These are phyloP conservation scores for Botrytis galanthina DNA, from an alignment of 2,329 filamentous ascomycete species.

Conservation along the genomic window DNA sequence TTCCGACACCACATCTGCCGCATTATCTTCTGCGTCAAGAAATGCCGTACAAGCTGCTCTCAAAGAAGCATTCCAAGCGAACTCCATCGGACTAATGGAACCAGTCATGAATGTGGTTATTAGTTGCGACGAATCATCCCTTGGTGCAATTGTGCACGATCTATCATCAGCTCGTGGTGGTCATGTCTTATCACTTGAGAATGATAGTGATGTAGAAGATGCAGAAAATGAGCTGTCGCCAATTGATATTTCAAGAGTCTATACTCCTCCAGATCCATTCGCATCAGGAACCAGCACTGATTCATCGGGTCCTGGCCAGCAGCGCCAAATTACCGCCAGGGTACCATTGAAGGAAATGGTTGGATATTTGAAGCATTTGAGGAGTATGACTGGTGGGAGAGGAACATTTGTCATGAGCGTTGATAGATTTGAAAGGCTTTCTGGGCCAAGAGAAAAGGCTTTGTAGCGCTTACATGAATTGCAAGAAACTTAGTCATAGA, in stretches of 20 bases:
- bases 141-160: constrained; percentile 81
- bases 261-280: constrained; percentile 87
- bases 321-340: constrained; percentile 71
- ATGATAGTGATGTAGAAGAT: constrained; percentile 31
- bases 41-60: constrained; percentile 70
- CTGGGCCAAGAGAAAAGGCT: constrained; percentile 49
- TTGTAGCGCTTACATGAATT: constrained; percentile 23
- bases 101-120: constrained; percentile 92
- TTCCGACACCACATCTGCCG: constrained; percentile 64
- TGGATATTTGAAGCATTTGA: constrained; percentile 83
- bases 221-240: constrained; percentile 27
- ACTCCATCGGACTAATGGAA: constrained; percentile 71
- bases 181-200: constrained; percentile 68
- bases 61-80: constrained; percentile 54
- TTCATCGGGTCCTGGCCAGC: constrained; percentile 49
- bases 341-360: constrained; percentile 97
- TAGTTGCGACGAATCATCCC: constrained; percentile 74
- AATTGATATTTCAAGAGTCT: constrained; percentile 74
- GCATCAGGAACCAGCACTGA: constrained; percentile 47
- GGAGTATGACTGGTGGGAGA: constrained; percentile 83
- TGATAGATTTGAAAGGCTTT: constrained; percentile 69
- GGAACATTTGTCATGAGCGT: constrained; percentile 74
- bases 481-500: neutral
- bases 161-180: constrained; percentile 71
- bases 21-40: constrained; percentile 63